Evolutionary conservation across 78 protist species (phyloP), one percentile per base, ranked within the genome.

Genomic region (Chrysochromulina tobinii): DNA sequence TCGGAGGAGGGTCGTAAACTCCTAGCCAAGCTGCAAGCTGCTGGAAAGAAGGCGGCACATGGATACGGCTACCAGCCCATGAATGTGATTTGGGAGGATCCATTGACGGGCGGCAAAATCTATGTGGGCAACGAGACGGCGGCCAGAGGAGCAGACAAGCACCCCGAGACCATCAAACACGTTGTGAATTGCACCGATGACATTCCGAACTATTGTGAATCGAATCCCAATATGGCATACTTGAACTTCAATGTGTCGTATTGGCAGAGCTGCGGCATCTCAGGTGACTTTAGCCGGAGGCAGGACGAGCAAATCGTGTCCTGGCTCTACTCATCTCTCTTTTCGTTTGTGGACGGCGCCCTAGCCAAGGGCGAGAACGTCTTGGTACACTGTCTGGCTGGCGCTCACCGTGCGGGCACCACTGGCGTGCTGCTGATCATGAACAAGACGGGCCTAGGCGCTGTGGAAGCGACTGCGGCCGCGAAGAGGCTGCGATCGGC

Each of bases 371-470:
- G 86, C 18, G 66, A 23, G 17, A 20, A 5, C 1, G 86, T 79
- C 38, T n/a, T 79, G 9, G 61, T 79, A 20, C 86, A 79, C 61
- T 79, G 86, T n/a, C 86, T 79, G 27, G 86, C 86, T 12, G 86
- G 86, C 38, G 86, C 86, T 20, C 86, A 79, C 86, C 86, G 86
- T 14, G 86, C 86, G 7, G 86, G 86, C 61, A 79, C 86, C 15
- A 54, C 86, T 8, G 86, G 86, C n/a, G 57, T 50, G 3, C n/a
- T 54, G 50, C 20, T 6, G 50, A 2, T 79, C 61, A 79, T 79
- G 86, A 6, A 54, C 61, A 5, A 54, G 17, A 17, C 17, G 8
- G 25, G 86, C 48, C 3, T 79, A 61, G n/a, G 18, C 38, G n/a
- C 3, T 4, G 5, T 3, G n/a, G 86, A 50, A 5, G 86, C 86